Conservation (phyloP, 306 rosid genomes). For the Fragaria vesca region DNA sequence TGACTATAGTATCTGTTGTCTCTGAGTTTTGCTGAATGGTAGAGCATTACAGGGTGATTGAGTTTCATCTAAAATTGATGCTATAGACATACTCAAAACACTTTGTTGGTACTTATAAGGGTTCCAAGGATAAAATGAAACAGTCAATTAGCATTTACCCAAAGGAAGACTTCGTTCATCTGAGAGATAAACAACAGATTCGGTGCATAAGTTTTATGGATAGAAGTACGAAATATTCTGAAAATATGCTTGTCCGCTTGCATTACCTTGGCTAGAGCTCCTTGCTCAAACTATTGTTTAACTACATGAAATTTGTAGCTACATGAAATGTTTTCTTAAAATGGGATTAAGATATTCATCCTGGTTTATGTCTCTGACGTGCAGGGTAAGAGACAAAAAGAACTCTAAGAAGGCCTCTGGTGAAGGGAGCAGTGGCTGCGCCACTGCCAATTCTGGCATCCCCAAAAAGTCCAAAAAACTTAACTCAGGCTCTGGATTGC, state of each 20-base stretch:
- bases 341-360: not conserved
- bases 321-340: not conserved
- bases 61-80: too few relatives aligned
- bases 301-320: not conserved
- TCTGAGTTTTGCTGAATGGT: too few relatives aligned
- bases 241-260: not conserved
- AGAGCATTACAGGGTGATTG: too few relatives aligned
- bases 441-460: not conserved
- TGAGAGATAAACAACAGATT: not conserved
- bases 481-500: constrained; percentile 44
- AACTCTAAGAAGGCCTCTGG: not conserved
- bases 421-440: constrained; percentile 20
- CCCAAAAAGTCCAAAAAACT: not conserved
- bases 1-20: too few relatives aligned
- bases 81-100: too few relatives aligned
- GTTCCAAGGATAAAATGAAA: too few relatives aligned
- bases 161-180: not conserved
- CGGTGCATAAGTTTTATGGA: not conserved
- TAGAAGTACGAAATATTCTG: not conserved
- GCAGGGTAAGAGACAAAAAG: constrained; percentile 11
- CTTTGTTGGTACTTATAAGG: too few relatives aligned
- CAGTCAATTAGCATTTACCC: not conserved
- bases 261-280: not conserved
- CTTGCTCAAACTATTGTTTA: not conserved
- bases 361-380: not conserved